Evolutionary conservation across 345 rosid genomes (phyloP).

Genomic region (Bruguiera sexangula): DNA sequence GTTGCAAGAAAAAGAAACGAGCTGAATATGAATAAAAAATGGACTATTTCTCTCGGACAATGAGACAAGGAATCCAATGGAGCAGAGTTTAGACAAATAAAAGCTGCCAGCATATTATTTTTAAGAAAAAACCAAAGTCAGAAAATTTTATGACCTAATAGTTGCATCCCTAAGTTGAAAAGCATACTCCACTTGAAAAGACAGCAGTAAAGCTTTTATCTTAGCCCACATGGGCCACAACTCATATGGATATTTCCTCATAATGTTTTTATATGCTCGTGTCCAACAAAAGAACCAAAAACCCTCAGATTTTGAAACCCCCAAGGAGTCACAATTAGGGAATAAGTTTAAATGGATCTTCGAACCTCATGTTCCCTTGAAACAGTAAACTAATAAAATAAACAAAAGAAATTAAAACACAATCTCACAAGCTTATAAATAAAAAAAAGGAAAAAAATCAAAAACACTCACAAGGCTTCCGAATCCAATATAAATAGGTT

Average conservation of each 20-base stretch:
- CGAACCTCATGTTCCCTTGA: no score
- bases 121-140: no score
- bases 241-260: background rate
- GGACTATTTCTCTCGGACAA: background rate
- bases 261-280: background rate
- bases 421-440: background rate
- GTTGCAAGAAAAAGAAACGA: background rate
- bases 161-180: no score
- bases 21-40: background rate
- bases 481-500: conserved; percentile 94
- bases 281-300: background rate
- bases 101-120: background rate
- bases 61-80: background rate
- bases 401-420: background rate
- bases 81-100: background rate
- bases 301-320: background rate
- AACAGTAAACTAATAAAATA: background rate
- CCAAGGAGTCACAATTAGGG: background rate
- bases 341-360: no score
- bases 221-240: background rate
- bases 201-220: background rate
- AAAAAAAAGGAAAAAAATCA: background rate
- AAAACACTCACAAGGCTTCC: conserved; percentile 90
- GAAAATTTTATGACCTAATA: no score
- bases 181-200: no score